Conservation (phyloP, 768 basidiomycete species). For the Artomyces pyxidatus region DNA sequence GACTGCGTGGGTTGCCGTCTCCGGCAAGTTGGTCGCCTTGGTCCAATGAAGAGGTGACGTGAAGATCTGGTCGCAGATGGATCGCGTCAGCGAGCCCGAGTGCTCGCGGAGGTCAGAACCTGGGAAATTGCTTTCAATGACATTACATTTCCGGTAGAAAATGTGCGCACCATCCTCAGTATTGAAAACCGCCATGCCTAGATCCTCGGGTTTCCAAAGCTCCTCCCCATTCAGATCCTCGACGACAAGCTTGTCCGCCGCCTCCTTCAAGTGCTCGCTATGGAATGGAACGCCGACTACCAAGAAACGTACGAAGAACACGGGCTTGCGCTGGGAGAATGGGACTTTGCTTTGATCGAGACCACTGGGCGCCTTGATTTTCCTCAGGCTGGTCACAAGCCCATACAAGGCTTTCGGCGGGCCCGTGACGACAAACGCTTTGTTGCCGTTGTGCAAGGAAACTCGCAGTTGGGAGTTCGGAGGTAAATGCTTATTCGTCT, state of each 20-base stretch:
- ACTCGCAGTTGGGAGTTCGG: constrained; percentile 71
- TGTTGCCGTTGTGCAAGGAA: constrained; percentile 90
- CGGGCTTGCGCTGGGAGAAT: constrained; percentile 90
- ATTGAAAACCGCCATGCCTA: constrained; percentile 82
- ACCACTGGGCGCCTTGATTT: constrained; percentile 79
- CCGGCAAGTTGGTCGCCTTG: constrained; percentile 83
- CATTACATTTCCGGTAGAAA: too few relatives aligned
- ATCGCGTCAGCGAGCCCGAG: constrained; percentile 70
- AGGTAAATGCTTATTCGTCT: constrained; percentile 83
- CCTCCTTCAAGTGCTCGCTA: constrained; percentile 72
- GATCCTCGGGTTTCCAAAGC: constrained; percentile 59
- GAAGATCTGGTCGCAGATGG: constrained; percentile 91
- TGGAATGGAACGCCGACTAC: constrained; percentile 97
- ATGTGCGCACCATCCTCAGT: constrained; percentile 79
- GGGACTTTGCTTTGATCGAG: constrained; percentile 91
- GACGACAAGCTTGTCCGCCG: constrained; percentile 66
- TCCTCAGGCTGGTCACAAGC: constrained; percentile 83
- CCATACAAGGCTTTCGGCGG: constrained; percentile 90
- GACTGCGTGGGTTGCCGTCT: constrained; percentile 85
- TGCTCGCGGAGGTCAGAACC: constrained; percentile 77
- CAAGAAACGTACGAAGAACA: constrained; percentile 88
- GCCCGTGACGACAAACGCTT: constrained; percentile 88
- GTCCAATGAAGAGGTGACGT: constrained; percentile 89
- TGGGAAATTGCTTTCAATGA: constrained; percentile 30
- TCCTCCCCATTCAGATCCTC: constrained; percentile 75